Evolutionary conservation across 2,329 filamentous ascomycete species (phyloP), one percentile per base, ranked within the genome.

Genomic region (Corinectria fuckeliana): DNA sequence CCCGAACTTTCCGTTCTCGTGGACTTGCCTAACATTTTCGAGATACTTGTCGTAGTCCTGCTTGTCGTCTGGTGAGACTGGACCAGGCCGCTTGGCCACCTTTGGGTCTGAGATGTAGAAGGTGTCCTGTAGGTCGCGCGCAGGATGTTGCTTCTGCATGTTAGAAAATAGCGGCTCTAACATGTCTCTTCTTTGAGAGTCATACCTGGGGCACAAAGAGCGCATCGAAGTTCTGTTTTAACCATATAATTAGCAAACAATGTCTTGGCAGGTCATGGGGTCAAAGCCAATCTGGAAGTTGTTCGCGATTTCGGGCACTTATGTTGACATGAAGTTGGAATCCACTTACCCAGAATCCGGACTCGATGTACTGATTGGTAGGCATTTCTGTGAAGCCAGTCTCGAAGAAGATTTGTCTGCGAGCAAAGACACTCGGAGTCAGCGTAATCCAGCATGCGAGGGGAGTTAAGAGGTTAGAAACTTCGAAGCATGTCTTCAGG

Each of bases 371-470:
- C 76, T 91, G 88, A 79, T 91, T 90, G 49, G 94, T 97, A 13
- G 93, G 91, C 95, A 99, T 98, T 82, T 99, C 95, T 72, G 94
- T 89, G 81, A 98, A 99, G 52, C 94, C 95, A 89, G 97, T 96
- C 76, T 97, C 93, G 80, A 99, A 98, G 88, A 99, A 99, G 75
- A 99, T 97, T 74, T 95, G 91, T 59, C 56, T 59, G 21, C 8
- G n/a, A 14, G 21, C 10, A n/a, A 20, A 18, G 13, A 32, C 30
- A 41, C n/a, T 28, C 25, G 4, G n/a, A n/a, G 44, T 57, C 14
- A 57, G 48, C 13, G 26, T n/a, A 9, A 4, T 16, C 23, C 18
- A 5, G 16, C 14, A 20, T 2, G 18, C 8, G 42, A 10, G 7
- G 8, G n/a, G n/a, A 8, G 3, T 28, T 26, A 10, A 3, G 21